Conservation (phyloP, 2,329 filamentous ascomycete genomes). For the Diplodia intermedia region DNA sequence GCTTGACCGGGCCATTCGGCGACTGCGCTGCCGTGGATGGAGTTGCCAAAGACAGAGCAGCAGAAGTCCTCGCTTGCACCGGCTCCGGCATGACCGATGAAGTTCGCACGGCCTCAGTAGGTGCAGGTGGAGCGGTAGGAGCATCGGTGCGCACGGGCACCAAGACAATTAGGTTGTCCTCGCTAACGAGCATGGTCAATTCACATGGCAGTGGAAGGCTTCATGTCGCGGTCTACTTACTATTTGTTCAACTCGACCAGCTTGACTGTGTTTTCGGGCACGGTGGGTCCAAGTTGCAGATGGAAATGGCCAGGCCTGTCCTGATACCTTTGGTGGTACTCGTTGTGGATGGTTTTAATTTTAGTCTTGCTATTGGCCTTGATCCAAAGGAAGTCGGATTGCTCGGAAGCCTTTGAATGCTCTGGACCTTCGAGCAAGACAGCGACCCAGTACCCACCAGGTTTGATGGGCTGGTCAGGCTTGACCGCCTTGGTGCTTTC, state of each 20-base stretch:
- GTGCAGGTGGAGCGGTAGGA: not conserved
- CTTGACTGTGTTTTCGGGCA: not conserved
- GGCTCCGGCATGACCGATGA: not conserved
- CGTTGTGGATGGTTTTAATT: slow-evolving; percentile 36
- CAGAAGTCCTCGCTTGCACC: not conserved
- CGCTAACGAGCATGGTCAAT: slow-evolving; percentile 31
- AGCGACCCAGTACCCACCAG: slow-evolving; percentile 44
- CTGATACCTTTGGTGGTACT: slow-evolving; percentile 33
- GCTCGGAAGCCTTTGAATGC: slow-evolving; percentile 33
- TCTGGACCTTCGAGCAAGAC: slow-evolving; percentile 41
- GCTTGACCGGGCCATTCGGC: not conserved
- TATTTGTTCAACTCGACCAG: slow-evolving; percentile 7
- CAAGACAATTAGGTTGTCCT: slow-evolving; percentile 9
- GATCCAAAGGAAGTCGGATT: slow-evolving; percentile 48
- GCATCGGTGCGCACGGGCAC: not conserved
- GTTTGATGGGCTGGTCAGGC: slow-evolving; percentile 37
- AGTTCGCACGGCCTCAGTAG: not conserved
- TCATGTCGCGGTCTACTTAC: not conserved
- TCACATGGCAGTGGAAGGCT: not conserved
- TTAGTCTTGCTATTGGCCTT: slow-evolving; percentile 38
- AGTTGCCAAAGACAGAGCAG: not conserved
- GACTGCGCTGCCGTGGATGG: not conserved
- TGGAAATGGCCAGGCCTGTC: slow-evolving; percentile 33
- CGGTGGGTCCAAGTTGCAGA: slow-evolving; percentile 35
- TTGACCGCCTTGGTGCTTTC: slow-evolving; percentile 34